These are phyloP conservation scores for Thymus quinquecostatus DNA, from an alignment of 257 asterid genomes.

Conservation along the genomic window DNA sequence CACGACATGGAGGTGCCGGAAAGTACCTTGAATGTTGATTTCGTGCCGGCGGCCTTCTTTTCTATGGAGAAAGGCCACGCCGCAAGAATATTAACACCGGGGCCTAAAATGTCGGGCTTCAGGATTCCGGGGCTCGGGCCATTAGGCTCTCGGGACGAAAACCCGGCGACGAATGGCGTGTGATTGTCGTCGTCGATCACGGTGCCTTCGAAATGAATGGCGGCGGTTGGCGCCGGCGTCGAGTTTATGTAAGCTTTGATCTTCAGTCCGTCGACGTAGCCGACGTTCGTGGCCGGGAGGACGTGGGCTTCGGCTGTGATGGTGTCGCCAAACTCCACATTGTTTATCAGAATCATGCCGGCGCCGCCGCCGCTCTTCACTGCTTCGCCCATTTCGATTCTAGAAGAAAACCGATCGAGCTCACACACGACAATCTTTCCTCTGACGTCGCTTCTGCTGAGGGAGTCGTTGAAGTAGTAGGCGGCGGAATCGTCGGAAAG, in stretches of 20 bases:
- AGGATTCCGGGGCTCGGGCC: slow-evolving; percentile 32
- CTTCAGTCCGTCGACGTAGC: slow-evolving; percentile 30
- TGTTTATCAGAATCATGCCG: slow-evolving; percentile 34
- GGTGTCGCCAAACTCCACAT: background rate
- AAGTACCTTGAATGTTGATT: slow-evolving; percentile 22
- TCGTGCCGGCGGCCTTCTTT: background rate
- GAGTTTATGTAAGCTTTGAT: slow-evolving; percentile 38
- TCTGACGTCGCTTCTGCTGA: background rate
- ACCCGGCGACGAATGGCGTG: slow-evolving; percentile 31
- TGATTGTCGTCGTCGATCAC: slow-evolving; percentile 16
- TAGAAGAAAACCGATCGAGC: background rate
- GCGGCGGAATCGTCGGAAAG: background rate
- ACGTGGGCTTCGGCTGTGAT: slow-evolving; percentile 25
- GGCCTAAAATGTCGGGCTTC: slow-evolving; percentile 48
- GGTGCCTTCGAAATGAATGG: slow-evolving; percentile 39
- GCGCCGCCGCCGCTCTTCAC: slow-evolving; percentile 47
- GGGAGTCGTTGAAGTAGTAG: background rate
- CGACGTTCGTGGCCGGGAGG: slow-evolving; percentile 35
- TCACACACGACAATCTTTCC: slow-evolving; percentile 40
- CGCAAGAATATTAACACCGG: slow-evolving; percentile 37
- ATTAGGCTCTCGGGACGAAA: slow-evolving; percentile 46
- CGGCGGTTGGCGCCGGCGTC: slow-evolving; percentile 7
- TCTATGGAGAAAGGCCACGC: slow-evolving; percentile 34
- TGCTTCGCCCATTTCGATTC: slow-evolving; percentile 27
- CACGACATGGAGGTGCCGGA: slow-evolving; percentile 48